A percentile compares a stretch with the other conserved stretches of the same genome.
Conservation (phyloP, 73 alveolate species). For the Durusdinium trenchii region DNA sequence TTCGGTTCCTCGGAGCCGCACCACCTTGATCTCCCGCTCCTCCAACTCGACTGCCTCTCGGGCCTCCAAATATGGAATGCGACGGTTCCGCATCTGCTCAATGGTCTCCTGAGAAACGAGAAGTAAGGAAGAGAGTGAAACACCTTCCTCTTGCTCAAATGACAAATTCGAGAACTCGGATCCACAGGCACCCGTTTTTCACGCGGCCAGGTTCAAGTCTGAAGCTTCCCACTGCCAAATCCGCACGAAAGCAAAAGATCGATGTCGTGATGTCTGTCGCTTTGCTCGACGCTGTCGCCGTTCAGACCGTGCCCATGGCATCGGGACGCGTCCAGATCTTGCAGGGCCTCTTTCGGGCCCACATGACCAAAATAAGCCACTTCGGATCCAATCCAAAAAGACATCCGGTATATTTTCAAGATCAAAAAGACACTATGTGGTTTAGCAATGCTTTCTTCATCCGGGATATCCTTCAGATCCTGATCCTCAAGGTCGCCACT, state of each 20-base stretch:
- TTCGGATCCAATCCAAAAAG: no score
- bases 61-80: conserved; percentile 78
- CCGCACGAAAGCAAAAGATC: conserved; percentile 32
- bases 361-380: no score
- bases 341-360: no score
- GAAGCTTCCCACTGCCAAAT: conserved; percentile 21
- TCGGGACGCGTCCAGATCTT: no score
- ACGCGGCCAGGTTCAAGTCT: neutral
- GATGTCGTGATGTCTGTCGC: no score
- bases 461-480: neutral
- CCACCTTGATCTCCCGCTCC: conserved; percentile 60
- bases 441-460: no score
- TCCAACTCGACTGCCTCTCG: conserved; percentile 86
- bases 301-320: no score
- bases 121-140: neutral
- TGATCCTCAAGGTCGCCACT: neutral
- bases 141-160: neutral
- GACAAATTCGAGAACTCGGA: neutral
- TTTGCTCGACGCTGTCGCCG: no score
- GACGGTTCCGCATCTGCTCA: conserved; percentile 81
- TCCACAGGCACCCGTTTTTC: neutral
- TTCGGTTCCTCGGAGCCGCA: neutral
- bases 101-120: conserved; percentile 58
- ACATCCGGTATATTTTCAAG: no score
- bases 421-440: no score